Conservation (phyloP, 768 basidiomycete species). For the Russula sp. region DNA sequence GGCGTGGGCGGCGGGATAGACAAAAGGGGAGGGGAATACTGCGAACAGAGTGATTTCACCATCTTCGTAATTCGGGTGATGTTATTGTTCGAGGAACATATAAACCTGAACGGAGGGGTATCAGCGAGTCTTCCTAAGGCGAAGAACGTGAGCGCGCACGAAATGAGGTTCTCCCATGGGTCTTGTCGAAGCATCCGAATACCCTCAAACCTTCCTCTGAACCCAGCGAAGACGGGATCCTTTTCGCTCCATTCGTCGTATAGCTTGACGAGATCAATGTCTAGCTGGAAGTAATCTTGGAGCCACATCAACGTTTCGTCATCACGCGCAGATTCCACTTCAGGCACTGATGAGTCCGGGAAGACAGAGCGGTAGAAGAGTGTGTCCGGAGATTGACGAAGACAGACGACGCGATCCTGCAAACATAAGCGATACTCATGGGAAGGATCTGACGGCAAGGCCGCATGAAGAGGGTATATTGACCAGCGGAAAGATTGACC, state of each 20-base stretch:
- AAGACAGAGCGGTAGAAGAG: constrained; percentile 70
- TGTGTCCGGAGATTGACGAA: constrained; percentile 59
- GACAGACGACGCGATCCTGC: constrained; percentile 75
- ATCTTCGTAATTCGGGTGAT: constrained; percentile 92
- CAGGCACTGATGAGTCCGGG: constrained; percentile 37
- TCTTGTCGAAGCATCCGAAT: constrained; percentile 88
- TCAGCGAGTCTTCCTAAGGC: background rate
- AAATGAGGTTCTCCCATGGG: constrained; percentile 92
- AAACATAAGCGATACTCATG: constrained; percentile 78
- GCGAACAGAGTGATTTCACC: constrained; percentile 74
- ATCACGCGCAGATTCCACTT: constrained; percentile 38
- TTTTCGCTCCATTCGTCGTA: constrained; percentile 70
- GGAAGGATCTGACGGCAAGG: constrained; percentile 24
- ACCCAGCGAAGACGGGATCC: constrained; percentile 68
- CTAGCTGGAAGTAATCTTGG: constrained; percentile 84
- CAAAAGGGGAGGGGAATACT: constrained; percentile 69
- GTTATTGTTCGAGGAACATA: constrained; percentile 97
- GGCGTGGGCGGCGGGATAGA: constrained; percentile 35
- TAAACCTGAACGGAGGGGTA: constrained; percentile 55
- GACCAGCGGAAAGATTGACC: constrained; percentile 88
- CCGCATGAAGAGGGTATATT: constrained; percentile 37
- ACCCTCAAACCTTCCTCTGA: constrained; percentile 64
- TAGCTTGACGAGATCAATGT: constrained; percentile 60
- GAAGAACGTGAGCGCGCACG: constrained; percentile 48
- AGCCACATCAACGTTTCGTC: constrained; percentile 72